Base-by-base conservation (phyloP, 805 yeast species). In the Schwanniomyces occidentalis region DNA sequence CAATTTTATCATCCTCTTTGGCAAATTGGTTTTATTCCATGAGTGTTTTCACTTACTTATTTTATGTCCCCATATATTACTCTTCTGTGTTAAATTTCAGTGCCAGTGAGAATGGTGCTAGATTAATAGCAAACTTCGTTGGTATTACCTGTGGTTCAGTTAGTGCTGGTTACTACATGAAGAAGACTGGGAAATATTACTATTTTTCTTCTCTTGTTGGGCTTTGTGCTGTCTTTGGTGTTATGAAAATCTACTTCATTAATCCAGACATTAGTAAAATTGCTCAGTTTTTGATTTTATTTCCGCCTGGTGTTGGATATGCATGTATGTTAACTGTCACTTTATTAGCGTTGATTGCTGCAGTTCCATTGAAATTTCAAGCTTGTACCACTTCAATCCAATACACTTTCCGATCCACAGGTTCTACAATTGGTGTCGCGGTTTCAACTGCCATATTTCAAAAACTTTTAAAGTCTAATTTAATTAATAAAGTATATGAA, bases 371-470 rank as follows among this genome's bases (percentile, higher is more conserved):
- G 14, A 70, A 73, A 32, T 74, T 70, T 49, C 95, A 86, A 57
- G 95, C 96, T 1, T 73, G 87, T 12, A 82, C 90, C 2, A 89
- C 96, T 0, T 85, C 95, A 0, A 84, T 90, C 37, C 95, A 86
- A 51, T 88, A 89, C 56, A 88, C 89, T 0, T 86, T 84, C 65
- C 71, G 95, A 49, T 81, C 90, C 7, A 81, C 88, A 1, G 95
- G 95, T 0, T 82, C 90, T 10, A 83, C 91, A 0, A 58, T 86
- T 31, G 95, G 95, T 21, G 88, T 86, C 8, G 66, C 90, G 2
- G 45, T 80, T 8, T 80, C 85, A 0, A 71, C 82, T 16, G 79
- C 87, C 2, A 64, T 82, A 17, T 83, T 83, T 63, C 83, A 78
- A 48, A 65, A 65, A 30, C 52, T 64, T 6, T 63, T 82, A 33